Evolutionary conservation across 2,329 filamentous ascomycete genomes (phyloP).

Genomic region (Colletotrichum gigasporum): DNA sequence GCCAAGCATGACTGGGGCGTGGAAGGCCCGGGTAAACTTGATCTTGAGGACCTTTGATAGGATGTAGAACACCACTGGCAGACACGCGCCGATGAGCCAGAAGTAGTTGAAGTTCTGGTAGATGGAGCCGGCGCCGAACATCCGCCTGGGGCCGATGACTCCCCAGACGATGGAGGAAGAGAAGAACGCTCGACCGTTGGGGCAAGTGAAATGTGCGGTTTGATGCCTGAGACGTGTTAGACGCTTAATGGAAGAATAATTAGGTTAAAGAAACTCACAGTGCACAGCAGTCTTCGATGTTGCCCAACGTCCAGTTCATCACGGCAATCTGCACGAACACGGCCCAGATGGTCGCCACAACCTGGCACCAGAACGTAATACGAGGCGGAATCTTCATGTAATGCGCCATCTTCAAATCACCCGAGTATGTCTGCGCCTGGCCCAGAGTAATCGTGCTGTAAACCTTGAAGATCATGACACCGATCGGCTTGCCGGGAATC

Average conservation of each 20-base stretch:
- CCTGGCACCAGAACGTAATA: conserved; percentile 67
- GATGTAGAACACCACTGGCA: conserved; percentile 60
- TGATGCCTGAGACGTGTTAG: conserved; percentile 48
- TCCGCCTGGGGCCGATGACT: conserved; percentile 63
- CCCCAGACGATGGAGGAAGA: conserved; percentile 66
- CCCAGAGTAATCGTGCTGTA: conserved; percentile 35
- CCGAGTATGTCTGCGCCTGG: conserved; percentile 47
- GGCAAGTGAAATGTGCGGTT: conserved; percentile 51
- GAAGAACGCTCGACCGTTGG: conserved; percentile 55
- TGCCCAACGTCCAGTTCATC: conserved; percentile 44
- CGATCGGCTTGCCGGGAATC: conserved; percentile 40
- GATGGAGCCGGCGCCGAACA: conserved; percentile 57
- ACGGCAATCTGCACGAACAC: conserved; percentile 53
- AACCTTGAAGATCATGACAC: conserved; percentile 49
- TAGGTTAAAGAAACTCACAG: neutral
- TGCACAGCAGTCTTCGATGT: conserved; percentile 57
- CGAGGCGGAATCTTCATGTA: conserved; percentile 67
- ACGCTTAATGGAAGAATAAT: fast-evolving
- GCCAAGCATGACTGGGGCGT: conserved; percentile 66
- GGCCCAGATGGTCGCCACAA: conserved; percentile 61
- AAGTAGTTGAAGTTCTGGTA: conserved; percentile 33
- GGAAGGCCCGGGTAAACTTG: conserved; percentile 57
- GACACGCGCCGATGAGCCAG: conserved; percentile 53
- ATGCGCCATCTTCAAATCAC: conserved; percentile 57
- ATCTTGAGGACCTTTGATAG: conserved; percentile 39